These are phyloP conservation scores for Rhynchosporium agropyri DNA, from an alignment of 2,329 filamentous ascomycete genomes.

Conservation along the genomic window DNA sequence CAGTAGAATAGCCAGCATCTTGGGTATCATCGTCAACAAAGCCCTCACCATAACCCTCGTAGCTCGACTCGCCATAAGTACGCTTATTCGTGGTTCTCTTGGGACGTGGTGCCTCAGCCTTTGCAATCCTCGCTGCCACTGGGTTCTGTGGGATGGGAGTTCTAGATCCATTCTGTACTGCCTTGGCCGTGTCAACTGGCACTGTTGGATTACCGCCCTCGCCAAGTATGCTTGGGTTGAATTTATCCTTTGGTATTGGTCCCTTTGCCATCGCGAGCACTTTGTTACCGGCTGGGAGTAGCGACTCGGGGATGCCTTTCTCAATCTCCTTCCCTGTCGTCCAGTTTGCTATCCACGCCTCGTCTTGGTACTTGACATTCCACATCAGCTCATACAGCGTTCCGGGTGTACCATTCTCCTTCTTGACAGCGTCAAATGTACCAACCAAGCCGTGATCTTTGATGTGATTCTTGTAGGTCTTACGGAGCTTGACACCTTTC, in stretches of 20 bases:
- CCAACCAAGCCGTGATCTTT: constrained; percentile 64
- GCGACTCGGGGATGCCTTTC: constrained; percentile 53
- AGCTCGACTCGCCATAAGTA: constrained; percentile 74
- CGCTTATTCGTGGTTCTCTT: constrained; percentile 73
- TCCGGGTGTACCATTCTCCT: constrained; percentile 54
- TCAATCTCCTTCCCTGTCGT: constrained; percentile 58
- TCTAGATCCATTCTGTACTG: constrained; percentile 26
- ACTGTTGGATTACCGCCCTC: constrained; percentile 46
- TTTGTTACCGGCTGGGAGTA: constrained; percentile 49
- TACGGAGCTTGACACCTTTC: constrained; percentile 67
- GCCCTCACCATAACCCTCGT: constrained; percentile 73
- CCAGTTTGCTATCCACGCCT: constrained; percentile 59
- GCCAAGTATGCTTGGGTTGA: constrained; percentile 62
- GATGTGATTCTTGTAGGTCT: constrained; percentile 70
- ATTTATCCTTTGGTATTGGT: constrained; percentile 54
- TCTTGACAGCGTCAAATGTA: constrained; percentile 62
- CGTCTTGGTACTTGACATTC: constrained; percentile 49
- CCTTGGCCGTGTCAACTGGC: constrained; percentile 26
- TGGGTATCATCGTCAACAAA: constrained; percentile 68
- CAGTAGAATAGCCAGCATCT: constrained; percentile 69
- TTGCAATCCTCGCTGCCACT: constrained; percentile 19
- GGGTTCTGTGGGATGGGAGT: constrained; percentile 27
- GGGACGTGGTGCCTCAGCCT: constrained; percentile 51
- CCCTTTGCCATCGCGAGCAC: constrained; percentile 62
- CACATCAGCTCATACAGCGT: constrained; percentile 56